Base-by-base conservation (phyloP, 768 basidiomycete genomes). In the Tricholoma matsutake region DNA sequence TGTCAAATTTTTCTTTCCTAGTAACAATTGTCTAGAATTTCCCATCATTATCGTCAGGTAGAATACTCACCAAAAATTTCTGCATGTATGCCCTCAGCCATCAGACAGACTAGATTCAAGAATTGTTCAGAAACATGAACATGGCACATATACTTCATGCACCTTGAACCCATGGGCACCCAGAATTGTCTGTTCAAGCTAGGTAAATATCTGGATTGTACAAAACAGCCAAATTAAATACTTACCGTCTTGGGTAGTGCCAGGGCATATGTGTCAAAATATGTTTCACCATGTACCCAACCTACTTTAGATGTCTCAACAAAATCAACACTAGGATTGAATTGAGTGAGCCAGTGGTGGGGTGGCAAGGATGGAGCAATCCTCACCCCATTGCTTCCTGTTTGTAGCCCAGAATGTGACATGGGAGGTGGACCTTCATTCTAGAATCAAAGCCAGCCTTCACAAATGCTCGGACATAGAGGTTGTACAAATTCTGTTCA, bases 351-450 rank as follows among this genome's bases (percentile, higher is more conserved):
- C 29, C 47, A 54, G 22, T 10, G 13, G 35, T 32, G 31, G 4
- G 31, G 31, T 32, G n/a, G n/a, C n/a, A n/a, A 54, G 13, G 25
- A 41, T 28, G 25, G 18, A 13, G 35, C 57, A 28, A 54, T 16
- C 13, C 62, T 20, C 54, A 69, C 68, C 68, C 68, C 61, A 72
- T 41, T 39, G 57, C 56, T 49, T 68, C 68, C 43, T 72, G 71
- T 7, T 61, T 20, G 34, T 71, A 72, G 14, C 67, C 67, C 1
- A 71, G 59, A 16, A 68, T 61, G 35, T 69, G 70, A 0, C 70
- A 67, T 0, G 69, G 61, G 6, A 71, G 60, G 31, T 72, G 70
- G 5, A 57, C 64, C 43, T 72, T 71, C 47, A 70, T n/a, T 7
- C 47, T 47, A 6, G 60, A 67, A 11, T 56, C n/a, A 35, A 71